Evolutionary conservation across 495 filamentous ascomycete genomes (phyloP).

Genomic region (Aspergillus diversus): DNA sequence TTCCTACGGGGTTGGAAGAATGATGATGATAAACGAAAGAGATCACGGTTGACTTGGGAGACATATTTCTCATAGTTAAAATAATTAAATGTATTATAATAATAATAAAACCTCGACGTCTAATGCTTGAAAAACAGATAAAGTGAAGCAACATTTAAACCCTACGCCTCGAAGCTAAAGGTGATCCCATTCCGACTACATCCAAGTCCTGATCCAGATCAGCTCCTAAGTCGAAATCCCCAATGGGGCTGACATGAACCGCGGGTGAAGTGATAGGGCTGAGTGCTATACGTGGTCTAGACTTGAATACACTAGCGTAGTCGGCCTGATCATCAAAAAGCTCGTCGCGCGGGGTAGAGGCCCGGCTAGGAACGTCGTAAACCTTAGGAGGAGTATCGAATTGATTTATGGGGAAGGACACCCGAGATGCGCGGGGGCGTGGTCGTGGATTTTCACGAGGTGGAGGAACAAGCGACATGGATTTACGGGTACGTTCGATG

Average conservation of each 20-base stretch:
- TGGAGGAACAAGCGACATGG: slow-evolving; percentile 65
- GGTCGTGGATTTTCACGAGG: slow-evolving; percentile 34
- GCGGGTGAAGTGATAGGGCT: slow-evolving; percentile 71
- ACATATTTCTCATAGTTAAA: too few species aligned
- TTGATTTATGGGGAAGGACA: slow-evolving; percentile 63
- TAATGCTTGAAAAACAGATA: not conserved
- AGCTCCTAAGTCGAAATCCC: slow-evolving; percentile 36
- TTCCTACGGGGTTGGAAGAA: too few species aligned
- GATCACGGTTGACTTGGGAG: too few species aligned
- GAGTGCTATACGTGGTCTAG: slow-evolving; percentile 73
- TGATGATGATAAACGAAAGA: too few species aligned
- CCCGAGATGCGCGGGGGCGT: slow-evolving; percentile 41
- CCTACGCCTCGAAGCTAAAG: slow-evolving; percentile 20
- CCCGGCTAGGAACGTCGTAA: slow-evolving; percentile 25
- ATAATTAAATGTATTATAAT: too few species aligned
- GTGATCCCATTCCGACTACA: slow-evolving; percentile 16
- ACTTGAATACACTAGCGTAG: slow-evolving; percentile 85
- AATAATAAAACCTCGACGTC: not conserved
- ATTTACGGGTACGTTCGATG: slow-evolving; percentile 76
- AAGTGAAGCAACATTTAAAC: not conserved
- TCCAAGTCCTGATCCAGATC: slow-evolving; percentile 12
- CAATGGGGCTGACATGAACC: slow-evolving; percentile 44
- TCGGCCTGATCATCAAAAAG: slow-evolving; percentile 71
- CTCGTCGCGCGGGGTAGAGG: slow-evolving; percentile 58
- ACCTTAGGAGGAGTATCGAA: slow-evolving; percentile 59